Conservation (phyloP, 495 filamentous ascomycete genomes). For the Hapsidospora chrysogenum region DNA sequence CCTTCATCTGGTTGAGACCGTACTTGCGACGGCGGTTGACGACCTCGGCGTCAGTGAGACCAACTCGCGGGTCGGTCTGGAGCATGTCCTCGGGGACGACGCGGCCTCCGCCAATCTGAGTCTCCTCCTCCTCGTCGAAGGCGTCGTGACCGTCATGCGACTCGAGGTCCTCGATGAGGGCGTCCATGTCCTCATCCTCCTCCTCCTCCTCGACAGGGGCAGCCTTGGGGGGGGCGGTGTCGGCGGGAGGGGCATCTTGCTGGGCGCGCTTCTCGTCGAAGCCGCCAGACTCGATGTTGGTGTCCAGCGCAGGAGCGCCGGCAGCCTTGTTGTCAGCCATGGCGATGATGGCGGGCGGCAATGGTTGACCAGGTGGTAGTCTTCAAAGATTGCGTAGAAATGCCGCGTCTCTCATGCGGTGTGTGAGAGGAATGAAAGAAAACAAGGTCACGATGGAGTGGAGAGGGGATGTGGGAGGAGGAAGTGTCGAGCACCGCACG, state of each 20-base stretch:
- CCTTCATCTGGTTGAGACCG: constrained; percentile 77
- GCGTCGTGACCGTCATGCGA: constrained; percentile 47
- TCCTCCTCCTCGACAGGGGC: constrained; percentile 37
- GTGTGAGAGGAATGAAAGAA: neutral
- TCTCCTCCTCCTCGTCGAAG: constrained; percentile 39
- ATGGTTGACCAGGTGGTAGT: no score
- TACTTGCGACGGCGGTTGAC: constrained; percentile 53
- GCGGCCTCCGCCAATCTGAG: constrained; percentile 29
- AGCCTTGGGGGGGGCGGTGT: constrained; percentile 12
- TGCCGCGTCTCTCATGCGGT: constrained; percentile 1
- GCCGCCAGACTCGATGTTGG: constrained; percentile 35
- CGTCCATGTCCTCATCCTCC: constrained; percentile 59
- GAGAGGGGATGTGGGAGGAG: neutral
- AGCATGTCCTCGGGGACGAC: constrained; percentile 49
- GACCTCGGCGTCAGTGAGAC: constrained; percentile 62
- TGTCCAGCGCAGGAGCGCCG: constrained; percentile 32
- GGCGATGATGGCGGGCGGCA: no score
- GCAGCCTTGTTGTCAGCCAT: constrained; percentile 31
- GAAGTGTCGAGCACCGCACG: constrained; percentile 3
- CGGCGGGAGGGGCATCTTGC: constrained; percentile 4
- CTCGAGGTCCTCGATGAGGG: constrained; percentile 69
- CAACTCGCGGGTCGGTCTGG: constrained; percentile 49
- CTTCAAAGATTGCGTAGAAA: no score
- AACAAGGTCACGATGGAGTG: neutral
- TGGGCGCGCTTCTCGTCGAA: constrained; percentile 38